Evolutionary conservation across 495 filamentous ascomycete species (phyloP), one percentile per base, ranked within the genome.

Genomic region (Neurospora sp.): DNA sequence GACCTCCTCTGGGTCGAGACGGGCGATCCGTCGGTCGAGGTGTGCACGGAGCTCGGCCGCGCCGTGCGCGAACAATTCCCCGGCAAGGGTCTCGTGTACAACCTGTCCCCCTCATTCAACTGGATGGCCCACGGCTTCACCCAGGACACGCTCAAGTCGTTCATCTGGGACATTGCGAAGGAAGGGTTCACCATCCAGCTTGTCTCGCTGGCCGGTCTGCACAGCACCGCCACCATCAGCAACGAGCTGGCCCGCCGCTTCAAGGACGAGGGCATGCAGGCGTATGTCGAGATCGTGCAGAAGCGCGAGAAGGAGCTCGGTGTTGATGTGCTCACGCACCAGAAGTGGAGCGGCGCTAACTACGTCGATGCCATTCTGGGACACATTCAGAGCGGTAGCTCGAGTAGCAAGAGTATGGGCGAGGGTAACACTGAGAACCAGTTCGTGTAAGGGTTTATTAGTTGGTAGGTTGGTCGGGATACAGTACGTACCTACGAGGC

Each of bases 1-100:
- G 96, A 99, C 79, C 90, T 99, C 6, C 88, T 99, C 22, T 99
- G 96, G 96, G 91, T 98, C 12, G 96, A 99, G 83, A 99, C 96
- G 5, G 96, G 92, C 40, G 90, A 93, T 77, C 96, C 96, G 10
- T 88, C 88, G 69, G 93, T 98, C 38, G 80, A 88, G 59, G 92
- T 96, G 68, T 93, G 92, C 3, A 83, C 84, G 7, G 84, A 84
- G 71, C 94, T 99, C 74, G 92, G 93, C 2, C 84, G 85, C 4
- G 88, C 94, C 40, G 94, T 99, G 71, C 87, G 91, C 35, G 78
- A 79, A 5, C 82, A 74, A 5, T 82, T 85, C 77, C 92, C 93
- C 0, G 90, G 89, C 70, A 99, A 98, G 86, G 90, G 92, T 44
- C 85, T 99, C 27, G 96, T 99, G 9, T 99, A 99, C 85, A 99